These are phyloP conservation scores for Globisporangium abappressorium DNA, from an alignment of 352 stramenopile genomes.

Conservation along the genomic window DNA sequence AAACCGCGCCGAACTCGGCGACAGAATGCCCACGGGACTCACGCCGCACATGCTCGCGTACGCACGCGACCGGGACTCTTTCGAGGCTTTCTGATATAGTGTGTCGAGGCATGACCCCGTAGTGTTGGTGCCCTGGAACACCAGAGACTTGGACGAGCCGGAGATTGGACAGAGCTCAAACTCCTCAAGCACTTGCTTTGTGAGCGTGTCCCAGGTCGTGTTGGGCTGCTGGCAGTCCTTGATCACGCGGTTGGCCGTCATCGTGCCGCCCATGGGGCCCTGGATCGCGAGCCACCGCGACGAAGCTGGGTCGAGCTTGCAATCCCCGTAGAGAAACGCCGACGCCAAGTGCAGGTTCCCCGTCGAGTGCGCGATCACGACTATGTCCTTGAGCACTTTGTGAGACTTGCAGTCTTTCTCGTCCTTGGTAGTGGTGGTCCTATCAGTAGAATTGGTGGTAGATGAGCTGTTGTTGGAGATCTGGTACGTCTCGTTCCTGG, in stretches of 20 bases:
- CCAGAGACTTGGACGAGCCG: conserved; percentile 6
- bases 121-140: not conserved
- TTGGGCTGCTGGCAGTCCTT: conserved; percentile 10
- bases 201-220: conserved; percentile 13
- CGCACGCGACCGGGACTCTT: conserved; percentile 6
- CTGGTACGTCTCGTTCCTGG: conserved; percentile 6
- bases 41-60: conserved; percentile 29
- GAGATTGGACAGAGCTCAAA: conserved; percentile 14
- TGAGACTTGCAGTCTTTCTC: not conserved
- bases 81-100: conserved; percentile 13
- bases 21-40: conserved; percentile 23
- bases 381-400: conserved; percentile 21
- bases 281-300: conserved; percentile 26
- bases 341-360: conserved; percentile 33
- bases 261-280: conserved; percentile 24
- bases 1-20: conserved; percentile 18
- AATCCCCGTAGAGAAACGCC: conserved; percentile 25
- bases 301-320: conserved; percentile 12
- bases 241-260: conserved; percentile 11
- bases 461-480: not conserved
- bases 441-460: not conserved
- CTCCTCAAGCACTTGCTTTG: not conserved
- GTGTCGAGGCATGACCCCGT: conserved; percentile 3
- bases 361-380: conserved; percentile 40
- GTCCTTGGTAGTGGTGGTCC: not conserved